Evolutionary conservation across 257 asterid genomes (phyloP), one percentile per base, ranked within the genome.

Genomic region (Penstemon barbatus): DNA sequence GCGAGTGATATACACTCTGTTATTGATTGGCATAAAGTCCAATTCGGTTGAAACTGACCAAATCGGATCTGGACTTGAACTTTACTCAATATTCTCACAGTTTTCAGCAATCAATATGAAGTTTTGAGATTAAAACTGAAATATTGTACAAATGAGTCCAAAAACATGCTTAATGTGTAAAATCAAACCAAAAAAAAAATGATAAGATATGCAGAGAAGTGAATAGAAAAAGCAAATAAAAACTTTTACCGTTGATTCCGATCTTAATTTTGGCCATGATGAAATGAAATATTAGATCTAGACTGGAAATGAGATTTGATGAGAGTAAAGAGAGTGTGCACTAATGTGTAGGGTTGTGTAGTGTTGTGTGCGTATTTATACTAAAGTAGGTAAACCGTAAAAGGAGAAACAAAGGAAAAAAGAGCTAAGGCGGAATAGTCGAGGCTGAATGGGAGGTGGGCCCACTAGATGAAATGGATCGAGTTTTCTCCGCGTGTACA

Each of bases 231-330:
- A 15, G 9, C 19, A 56, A 36, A 56, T 0, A n/a, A 7, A 37
- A 39, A 38, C 2, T 54, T 1, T 25, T 74, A 90, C 97, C 97
- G 62, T 90, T 90, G 78, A 90, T 90, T 71, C 95, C 97, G 75
- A 90, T 87, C 87, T 90, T 90, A 66, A 90, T 76, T 59, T 90
- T 90, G 33, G 71, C 95, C 94, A 84, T 87, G 77, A 69, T 50
- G 84, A 57, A 77, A 25, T 38, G 65, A 38, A 75, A 57, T 25
- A 25, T 25, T 25, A 25, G 61, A 70, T 48, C 54, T n/a, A 19
- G 65, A 25, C 33, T 7, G 70, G 41, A 25, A 25, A 25, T 25
- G 33, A 25, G 33, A 25, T 25, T 25, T 25, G 33, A 39, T 12
- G 54, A 51, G 8, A 3, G 1, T 1, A 48, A 33, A 0, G 8